A percentile compares a stretch with the other conserved stretches of the same genome.
Conservation (phyloP, 169 alveolate genomes). For the Plasmodium knowlesi region DNA sequence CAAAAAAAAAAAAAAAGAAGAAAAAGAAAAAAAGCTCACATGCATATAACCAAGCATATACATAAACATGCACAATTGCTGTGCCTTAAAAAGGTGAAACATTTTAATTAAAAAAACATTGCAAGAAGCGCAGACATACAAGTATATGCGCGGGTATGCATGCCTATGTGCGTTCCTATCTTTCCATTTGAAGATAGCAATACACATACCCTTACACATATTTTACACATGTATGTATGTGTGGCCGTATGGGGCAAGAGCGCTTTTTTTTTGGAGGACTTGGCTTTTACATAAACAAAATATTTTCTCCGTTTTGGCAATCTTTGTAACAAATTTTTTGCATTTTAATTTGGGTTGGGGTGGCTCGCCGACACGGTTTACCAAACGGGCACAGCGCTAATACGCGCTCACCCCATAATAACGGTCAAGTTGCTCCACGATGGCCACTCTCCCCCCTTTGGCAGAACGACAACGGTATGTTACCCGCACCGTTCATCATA, state of each 20-base stretch:
- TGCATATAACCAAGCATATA: neutral
- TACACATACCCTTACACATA: neutral
- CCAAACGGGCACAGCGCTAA: too few relatives aligned
- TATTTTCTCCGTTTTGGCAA: neutral
- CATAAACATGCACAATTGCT: constrained; percentile 4
- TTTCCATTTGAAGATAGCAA: neutral
- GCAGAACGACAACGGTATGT: neutral
- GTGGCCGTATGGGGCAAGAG: neutral
- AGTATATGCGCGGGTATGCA: neutral
- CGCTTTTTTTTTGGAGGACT: neutral
- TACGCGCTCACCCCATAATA: neutral
- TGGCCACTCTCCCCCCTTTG: neutral
- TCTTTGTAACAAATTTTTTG: neutral
- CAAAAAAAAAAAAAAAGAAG: neutral
- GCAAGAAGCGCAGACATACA: neutral
- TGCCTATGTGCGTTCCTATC: neutral
- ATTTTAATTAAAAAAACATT: neutral
- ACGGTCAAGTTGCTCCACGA: neutral
- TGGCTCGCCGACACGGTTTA: neutral
- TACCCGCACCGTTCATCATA: neutral
- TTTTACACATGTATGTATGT: neutral
- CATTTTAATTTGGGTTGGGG: neutral
- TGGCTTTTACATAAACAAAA: constrained; percentile 5
- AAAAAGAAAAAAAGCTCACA: neutral
- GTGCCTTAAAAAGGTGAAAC: constrained; percentile 4